Base-by-base conservation (phyloP, 805 yeast genomes). In the Pichia deserticola region DNA sequence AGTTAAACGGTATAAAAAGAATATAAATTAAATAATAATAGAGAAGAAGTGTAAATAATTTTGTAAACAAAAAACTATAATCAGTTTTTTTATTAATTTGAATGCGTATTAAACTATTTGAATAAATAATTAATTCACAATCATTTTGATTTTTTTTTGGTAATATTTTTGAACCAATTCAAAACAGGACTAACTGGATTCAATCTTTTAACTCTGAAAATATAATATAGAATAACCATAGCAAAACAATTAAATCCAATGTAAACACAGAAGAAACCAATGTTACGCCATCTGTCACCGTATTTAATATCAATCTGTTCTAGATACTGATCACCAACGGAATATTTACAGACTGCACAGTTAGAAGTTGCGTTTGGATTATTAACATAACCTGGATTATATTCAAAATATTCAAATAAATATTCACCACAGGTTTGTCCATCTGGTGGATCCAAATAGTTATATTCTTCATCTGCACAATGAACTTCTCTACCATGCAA, bases 361-460 rank as follows among this genome's bases (percentile, higher is more conserved):
- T 65, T 52, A 1, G 63, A 41, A 1, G 78, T 72, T 30, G 76
- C 81, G 39, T 68, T 59, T 7, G 83, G 79, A 59, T 84, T 71
- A 1, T 59, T 52, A 40, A 86, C 59, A 61, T 84, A 83, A 5
- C 95, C 96, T 15, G 73, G 57, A 25, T 63, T 60, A 5, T 47
- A 34, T 3, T 64, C 53, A 62, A 71, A 84, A 45, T 51, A 64
- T 5, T 44, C 39, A 5, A 58, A 63, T 58, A 80, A 67, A 64
- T 73, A 88, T 37, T 74, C 68, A 8, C 73, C 76, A 67, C 96
- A 87, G 3, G 90, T 83, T 61, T 65, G 64, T 8, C 89, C 89
- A 11, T 56, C 50, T 9, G 86, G 84, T 2, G 87, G 82, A 35
- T 68, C 60, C 51, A 80, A 64, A 46, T 68, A 66, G 35, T 75